phyloP scores from a whole-genome alignment of 768 basidiomycete species.

The Leccinellum rugosiceps region DNA sequence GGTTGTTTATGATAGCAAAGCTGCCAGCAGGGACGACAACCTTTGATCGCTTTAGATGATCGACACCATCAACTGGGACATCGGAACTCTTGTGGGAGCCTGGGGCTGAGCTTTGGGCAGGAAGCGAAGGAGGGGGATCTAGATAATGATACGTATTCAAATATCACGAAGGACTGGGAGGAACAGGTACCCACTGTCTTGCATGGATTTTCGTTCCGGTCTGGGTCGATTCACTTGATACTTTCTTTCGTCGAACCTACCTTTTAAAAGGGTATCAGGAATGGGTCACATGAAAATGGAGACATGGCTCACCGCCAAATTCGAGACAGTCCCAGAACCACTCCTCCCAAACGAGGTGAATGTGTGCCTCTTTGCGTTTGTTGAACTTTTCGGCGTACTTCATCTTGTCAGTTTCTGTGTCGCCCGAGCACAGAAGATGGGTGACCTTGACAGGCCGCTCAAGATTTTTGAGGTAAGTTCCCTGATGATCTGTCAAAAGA shows the following conservation, averaged over 20 bases:
- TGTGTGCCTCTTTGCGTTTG: slow-evolving; percentile 62
- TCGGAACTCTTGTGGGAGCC: slow-evolving; percentile 14
- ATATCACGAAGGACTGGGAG: background rate
- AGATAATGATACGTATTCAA: background rate
- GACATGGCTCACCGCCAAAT: slow-evolving; percentile 51
- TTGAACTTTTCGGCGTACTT: slow-evolving; percentile 75
- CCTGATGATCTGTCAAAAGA: slow-evolving; percentile 56
- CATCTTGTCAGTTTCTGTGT: slow-evolving; percentile 72
- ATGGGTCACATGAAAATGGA: background rate
- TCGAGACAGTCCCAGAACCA: slow-evolving; percentile 95
- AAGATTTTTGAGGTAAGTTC: slow-evolving; percentile 69
- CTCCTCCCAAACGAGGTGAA: slow-evolving; percentile 87
- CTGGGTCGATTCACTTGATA: slow-evolving; percentile 61
- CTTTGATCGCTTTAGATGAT: slow-evolving; percentile 22
- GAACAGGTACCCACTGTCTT: slow-evolving; percentile 17
- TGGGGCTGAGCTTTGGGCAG: slow-evolving; percentile 13
- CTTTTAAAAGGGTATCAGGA: slow-evolving; percentile 28
- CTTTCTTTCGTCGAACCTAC: slow-evolving; percentile 58
- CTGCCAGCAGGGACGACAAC: slow-evolving; percentile 8
- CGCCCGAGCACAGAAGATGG: slow-evolving; percentile 76
- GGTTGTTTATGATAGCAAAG: slow-evolving; percentile 20
- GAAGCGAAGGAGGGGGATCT: slow-evolving; percentile 14
- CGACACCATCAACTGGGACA: slow-evolving; percentile 7
- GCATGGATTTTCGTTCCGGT: slow-evolving; percentile 47
- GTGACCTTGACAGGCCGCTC: slow-evolving; percentile 79